Conservation (phyloP, 495 filamentous ascomycete species). For the Penicillium lagena region DNA sequence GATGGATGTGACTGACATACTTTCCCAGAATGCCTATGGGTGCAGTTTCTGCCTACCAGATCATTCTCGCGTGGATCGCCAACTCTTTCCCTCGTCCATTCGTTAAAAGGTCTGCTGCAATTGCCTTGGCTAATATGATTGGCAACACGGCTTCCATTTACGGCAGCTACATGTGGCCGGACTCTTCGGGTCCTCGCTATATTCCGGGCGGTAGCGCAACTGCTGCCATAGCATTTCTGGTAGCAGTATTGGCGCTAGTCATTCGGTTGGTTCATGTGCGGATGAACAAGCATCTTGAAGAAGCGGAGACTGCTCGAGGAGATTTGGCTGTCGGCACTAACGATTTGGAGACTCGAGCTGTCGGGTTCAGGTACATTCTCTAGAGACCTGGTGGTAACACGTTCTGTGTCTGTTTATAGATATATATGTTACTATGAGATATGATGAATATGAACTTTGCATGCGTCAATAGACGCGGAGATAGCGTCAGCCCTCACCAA, state of each 20-base stretch:
- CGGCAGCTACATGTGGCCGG: conserved; percentile 67
- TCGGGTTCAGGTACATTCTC: conserved; percentile 54
- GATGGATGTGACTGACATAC: background rate
- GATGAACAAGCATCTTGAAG: conserved; percentile 60
- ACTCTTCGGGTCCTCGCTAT: conserved; percentile 35
- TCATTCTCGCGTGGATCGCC: conserved; percentile 64
- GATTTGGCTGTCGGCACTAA: conserved; percentile 21
- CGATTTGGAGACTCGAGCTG: conserved; percentile 38
- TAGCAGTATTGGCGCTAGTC: conserved; percentile 19
- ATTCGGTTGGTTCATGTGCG: conserved; percentile 43
- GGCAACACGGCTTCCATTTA: conserved; percentile 67
- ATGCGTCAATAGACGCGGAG: too few species aligned
- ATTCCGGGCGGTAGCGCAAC: conserved; percentile 26
- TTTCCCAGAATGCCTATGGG: conserved; percentile 40
- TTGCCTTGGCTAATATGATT: conserved; percentile 73
- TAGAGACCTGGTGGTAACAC: background rate
- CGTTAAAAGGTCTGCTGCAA: conserved; percentile 56
- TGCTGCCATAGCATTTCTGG: conserved; percentile 21
- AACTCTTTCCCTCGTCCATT: conserved; percentile 74
- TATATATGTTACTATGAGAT: too few species aligned
- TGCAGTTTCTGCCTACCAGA: conserved; percentile 56
- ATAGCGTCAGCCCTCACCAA: too few species aligned
- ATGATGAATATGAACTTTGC: too few species aligned
- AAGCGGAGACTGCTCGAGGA: conserved; percentile 23
- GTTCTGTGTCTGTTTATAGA: too few species aligned